These are phyloP conservation scores for Diaporthe amygdali DNA, from an alignment of 2,329 filamentous ascomycete genomes.

Conservation along the genomic window DNA sequence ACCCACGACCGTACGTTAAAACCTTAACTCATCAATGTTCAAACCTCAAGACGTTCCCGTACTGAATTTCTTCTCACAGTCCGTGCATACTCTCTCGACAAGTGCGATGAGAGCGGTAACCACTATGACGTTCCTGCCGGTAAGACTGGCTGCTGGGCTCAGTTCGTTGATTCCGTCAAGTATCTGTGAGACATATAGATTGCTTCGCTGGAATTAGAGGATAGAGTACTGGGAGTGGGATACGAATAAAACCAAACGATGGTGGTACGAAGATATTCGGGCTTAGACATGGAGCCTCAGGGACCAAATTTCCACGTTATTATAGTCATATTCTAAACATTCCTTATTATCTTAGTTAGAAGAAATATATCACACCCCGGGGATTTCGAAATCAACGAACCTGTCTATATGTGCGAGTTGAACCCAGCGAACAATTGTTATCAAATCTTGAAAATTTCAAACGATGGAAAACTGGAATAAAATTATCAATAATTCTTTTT, in stretches of 20 bases:
- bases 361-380: not conserved
- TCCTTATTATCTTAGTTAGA: not conserved
- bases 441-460: too few relatives aligned
- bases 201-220: too few relatives aligned
- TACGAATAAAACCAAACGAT: not conserved
- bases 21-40: not conserved
- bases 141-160: not conserved
- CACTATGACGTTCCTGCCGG: not conserved
- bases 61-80: not conserved
- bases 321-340: not conserved
- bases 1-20: not conserved
- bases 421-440: too few relatives aligned
- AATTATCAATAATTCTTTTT: too few relatives aligned
- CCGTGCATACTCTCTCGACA: not conserved
- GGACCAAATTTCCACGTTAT: not conserved
- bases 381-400: not conserved
- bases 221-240: too few relatives aligned
- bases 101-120: not conserved
- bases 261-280: not conserved
- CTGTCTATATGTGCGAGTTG: not conserved
- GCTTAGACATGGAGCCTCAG: not conserved
- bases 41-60: not conserved
- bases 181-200: not conserved
- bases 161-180: not conserved
- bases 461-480: too few relatives aligned